Conservation (phyloP, 2,329 filamentous ascomycete genomes). For the Scedosporium dehoogii region DNA sequence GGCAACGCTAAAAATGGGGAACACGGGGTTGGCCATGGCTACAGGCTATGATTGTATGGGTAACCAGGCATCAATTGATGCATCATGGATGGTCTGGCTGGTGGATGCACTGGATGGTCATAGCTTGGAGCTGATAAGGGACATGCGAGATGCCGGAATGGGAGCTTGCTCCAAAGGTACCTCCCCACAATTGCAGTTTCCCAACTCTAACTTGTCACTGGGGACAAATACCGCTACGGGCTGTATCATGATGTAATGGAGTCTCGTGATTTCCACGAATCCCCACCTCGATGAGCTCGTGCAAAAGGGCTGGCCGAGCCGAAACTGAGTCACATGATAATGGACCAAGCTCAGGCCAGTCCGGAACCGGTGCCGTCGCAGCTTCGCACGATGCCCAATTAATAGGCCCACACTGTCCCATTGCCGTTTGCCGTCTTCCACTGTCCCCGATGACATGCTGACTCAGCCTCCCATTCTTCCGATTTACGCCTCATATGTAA, state of each 20-base stretch:
- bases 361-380: background rate
- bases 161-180: background rate
- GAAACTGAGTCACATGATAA: background rate
- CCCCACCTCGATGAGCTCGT: background rate
- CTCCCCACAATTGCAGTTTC: background rate
- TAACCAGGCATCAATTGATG: background rate
- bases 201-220: background rate
- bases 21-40: background rate
- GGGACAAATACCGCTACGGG: background rate
- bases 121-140: background rate
- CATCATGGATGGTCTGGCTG: too few species aligned
- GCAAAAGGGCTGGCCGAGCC: background rate
- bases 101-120: too few species aligned
- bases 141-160: background rate
- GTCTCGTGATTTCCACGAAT: background rate
- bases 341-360: background rate
- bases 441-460: background rate
- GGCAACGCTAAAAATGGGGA: background rate
- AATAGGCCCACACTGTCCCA: background rate
- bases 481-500: background rate
- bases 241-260: background rate
- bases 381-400: background rate
- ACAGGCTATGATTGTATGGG: background rate
- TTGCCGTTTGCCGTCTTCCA: background rate
- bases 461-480: background rate